Evolutionary conservation across 2,329 filamentous ascomycete genomes (phyloP).

Genomic region (Trichophyton benhamiae): DNA sequence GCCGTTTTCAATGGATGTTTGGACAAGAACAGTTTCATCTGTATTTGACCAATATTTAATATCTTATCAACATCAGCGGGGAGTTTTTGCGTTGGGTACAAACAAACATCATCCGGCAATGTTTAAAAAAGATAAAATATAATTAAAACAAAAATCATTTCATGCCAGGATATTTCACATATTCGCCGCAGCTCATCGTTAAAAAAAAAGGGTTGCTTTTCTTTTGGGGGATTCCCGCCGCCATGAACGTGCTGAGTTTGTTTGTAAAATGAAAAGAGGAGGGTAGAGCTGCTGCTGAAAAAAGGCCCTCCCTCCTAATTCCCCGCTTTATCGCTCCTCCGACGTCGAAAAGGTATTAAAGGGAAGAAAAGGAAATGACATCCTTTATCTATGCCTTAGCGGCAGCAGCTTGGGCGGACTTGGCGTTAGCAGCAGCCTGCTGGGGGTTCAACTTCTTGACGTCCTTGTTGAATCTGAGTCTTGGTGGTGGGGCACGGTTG

Average conservation of each 20-base stretch:
- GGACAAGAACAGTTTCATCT: conserved; percentile 1
- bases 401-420: conserved; percentile 15
- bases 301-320: not conserved
- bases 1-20: not conserved
- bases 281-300: not conserved
- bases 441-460: conserved; percentile 98
- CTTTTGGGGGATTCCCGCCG: not conserved
- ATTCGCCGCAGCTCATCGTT: conserved; percentile 1
- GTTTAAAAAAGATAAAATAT: not conserved
- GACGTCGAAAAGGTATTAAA: conserved; percentile 1
- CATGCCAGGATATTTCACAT: conserved; percentile 4
- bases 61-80: not conserved
- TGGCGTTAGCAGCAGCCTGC: conserved; percentile 56
- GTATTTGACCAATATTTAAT: not conserved
- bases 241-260: not conserved
- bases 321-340: not conserved
- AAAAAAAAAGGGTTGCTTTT: not conserved
- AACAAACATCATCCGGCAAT: not conserved
- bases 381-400: conserved; percentile 4
- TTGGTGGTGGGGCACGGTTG: conserved; percentile 95
- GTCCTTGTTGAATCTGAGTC: conserved; percentile 99
- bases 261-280: conserved; percentile 1
- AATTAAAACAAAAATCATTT: conserved; percentile 2
- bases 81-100: not conserved
- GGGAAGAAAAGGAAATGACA: not conserved